Conservation (phyloP, 2,329 filamentous ascomycete species). For the Phyllosticta paracitricarpa region DNA sequence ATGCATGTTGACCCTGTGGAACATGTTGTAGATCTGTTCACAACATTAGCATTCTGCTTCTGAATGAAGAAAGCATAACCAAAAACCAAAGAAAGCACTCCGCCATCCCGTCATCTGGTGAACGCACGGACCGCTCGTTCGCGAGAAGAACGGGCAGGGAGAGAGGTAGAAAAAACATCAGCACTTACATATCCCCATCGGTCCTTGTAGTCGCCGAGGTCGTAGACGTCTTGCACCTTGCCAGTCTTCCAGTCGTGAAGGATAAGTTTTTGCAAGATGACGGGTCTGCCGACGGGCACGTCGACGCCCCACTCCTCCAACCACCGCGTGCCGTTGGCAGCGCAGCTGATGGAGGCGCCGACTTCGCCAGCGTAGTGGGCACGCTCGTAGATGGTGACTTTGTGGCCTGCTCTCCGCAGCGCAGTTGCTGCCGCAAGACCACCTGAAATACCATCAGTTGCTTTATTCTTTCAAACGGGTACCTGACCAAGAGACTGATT, state of each 20-base stretch:
- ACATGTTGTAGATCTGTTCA: constrained; percentile 50
- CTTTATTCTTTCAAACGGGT: not conserved
- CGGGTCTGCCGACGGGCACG: constrained; percentile 53
- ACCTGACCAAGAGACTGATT: not conserved
- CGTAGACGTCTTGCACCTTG: constrained; percentile 54
- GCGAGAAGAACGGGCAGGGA: not conserved
- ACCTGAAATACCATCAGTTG: not conserved
- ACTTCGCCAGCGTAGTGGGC: constrained; percentile 58
- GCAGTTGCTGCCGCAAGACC: constrained; percentile 43
- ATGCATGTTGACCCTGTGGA: constrained; percentile 61
- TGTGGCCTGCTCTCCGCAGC: constrained; percentile 43
- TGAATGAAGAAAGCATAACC: too few relatives aligned
- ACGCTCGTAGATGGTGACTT: constrained; percentile 55
- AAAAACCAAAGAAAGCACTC: too few relatives aligned
- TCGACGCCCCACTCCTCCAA: constrained; percentile 59
- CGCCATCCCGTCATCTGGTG: too few relatives aligned
- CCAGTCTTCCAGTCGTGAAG: constrained; percentile 62
- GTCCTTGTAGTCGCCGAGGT: constrained; percentile 54
- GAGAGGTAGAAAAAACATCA: not conserved
- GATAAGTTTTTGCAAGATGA: constrained; percentile 56
- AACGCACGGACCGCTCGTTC: constrained; percentile 13
- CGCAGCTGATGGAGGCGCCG: constrained; percentile 43
- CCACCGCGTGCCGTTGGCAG: constrained; percentile 61
- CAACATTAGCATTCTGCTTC: not conserved
- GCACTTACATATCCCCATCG: constrained; percentile 47